Evolutionary conservation across 2,329 filamentous ascomycete genomes (phyloP).

Genomic region (Rhexocercosporidium sp.): DNA sequence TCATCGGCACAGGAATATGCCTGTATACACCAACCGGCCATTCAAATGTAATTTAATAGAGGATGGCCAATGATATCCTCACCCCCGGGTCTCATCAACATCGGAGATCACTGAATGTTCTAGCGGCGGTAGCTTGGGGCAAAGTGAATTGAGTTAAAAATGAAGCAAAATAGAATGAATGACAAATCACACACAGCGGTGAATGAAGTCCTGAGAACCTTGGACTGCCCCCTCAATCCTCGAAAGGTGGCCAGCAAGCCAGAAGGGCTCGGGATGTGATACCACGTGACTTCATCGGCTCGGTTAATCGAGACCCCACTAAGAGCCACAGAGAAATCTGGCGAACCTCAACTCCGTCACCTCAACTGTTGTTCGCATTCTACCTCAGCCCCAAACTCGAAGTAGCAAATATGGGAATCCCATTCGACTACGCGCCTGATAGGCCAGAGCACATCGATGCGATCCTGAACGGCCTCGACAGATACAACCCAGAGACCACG

Average conservation of each 20-base stretch:
- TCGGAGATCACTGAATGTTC: too few species aligned
- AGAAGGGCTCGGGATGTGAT: background rate
- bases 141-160: too few species aligned
- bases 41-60: too few species aligned
- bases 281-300: background rate
- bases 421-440: constrained; percentile 88
- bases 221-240: background rate
- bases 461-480: constrained; percentile 96
- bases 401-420: constrained; percentile 39
- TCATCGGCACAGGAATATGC: too few species aligned
- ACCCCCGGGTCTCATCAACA: too few species aligned
- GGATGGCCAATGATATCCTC: too few species aligned
- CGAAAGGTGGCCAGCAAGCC: background rate
- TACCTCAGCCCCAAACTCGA: background rate
- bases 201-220: too few species aligned
- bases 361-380: background rate
- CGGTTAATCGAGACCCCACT: constrained; percentile 2
- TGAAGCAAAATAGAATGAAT: too few species aligned
- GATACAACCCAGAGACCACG: constrained; percentile 98
- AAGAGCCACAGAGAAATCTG: constrained; percentile 16
- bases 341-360: background rate
- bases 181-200: too few species aligned
- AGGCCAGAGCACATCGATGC: constrained; percentile 88
- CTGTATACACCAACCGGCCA: too few species aligned
- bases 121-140: too few species aligned